phyloP scores from a whole-genome alignment of 2,329 filamentous ascomycete genomes.

The Phialophora macrospora region DNA sequence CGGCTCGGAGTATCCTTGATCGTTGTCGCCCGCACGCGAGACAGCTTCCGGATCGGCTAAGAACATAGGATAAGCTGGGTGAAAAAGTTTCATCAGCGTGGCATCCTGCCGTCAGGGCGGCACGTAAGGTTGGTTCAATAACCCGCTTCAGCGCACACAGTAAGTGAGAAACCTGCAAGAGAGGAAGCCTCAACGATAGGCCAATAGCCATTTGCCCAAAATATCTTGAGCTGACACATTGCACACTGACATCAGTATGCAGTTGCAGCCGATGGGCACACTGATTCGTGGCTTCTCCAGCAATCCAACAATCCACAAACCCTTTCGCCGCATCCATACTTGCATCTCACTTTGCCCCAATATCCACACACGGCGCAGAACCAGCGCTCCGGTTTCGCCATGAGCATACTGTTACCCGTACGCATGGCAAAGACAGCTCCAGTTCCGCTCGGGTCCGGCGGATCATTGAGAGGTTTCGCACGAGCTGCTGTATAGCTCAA shows the following conservation, averaged over 20 bases:
- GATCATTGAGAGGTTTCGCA: conserved; percentile 42
- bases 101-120: neutral
- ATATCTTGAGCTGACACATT: neutral
- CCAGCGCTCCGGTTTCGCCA: conserved; percentile 45
- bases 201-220: neutral
- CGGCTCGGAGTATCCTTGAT: neutral
- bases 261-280: conserved; percentile 29
- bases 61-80: neutral
- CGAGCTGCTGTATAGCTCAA: conserved; percentile 54
- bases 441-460: conserved; percentile 30
- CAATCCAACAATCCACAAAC: conserved; percentile 54
- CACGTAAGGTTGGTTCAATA: neutral
- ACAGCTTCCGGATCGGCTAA: neutral
- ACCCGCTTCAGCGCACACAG: neutral
- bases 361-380: conserved; percentile 58
- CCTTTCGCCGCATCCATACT: conserved; percentile 51
- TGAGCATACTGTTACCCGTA: conserved; percentile 16
- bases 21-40: no score
- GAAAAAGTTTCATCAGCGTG: neutral
- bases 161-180: neutral
- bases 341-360: conserved; percentile 56
- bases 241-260: conserved; percentile 23
- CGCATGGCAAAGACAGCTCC: conserved; percentile 21
- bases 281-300: conserved; percentile 53
- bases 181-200: neutral